Base-by-base conservation (phyloP, 2,329 filamentous ascomycete genomes). In the Aspergillus ustus region DNA sequence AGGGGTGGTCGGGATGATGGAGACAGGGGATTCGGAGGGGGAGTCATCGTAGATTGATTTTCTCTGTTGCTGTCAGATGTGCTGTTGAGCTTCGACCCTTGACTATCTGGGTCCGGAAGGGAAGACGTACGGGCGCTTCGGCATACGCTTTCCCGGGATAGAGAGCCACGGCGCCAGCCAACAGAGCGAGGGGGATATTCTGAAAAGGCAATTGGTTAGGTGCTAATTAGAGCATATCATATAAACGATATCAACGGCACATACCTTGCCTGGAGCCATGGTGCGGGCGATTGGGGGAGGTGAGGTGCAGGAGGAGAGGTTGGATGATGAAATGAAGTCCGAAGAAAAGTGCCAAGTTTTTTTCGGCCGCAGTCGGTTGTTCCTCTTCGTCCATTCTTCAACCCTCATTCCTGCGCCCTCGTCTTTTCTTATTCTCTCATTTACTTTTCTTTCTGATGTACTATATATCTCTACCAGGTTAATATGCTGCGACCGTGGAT, bases 1-100 rank as follows among this genome's bases (percentile, higher is more conserved):
- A 54, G 68, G 60, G 54, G 66, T 62, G 65, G 70, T 69, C 44
- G 73, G 67, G 63, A 69, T 67, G 37, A 49, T 29, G 19, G 43
- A 17, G 22, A 52, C 44, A 25, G 59, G 48, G 20, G 59, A 46
- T 50, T 75, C 73, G 67, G 70, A 64, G 50, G 74, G 69, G 64
- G 72, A 71, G 67, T 77, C 75, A 66, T 80, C 77, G 70, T 80
- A 80, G 69, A 80, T 80, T 51, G 78, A 75, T 74, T 80, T 80
- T 68, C 73, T 71, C 75, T 77, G 66, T 29, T 53, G 50, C 13
- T 19, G 17, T 57, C 19, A 45, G 40, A 52, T 20, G 19, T 13
- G 11, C 17, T 15, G 15, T 50, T 19, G 7, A 52, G 22, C 28
- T 31, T 22, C 22, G 20, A 11, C 19, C 20, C 46, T 51, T 31